These are phyloP conservation scores for Cyclostephanos invisitatus DNA, from an alignment of 108 stramenopile genomes.

Conservation along the genomic window DNA sequence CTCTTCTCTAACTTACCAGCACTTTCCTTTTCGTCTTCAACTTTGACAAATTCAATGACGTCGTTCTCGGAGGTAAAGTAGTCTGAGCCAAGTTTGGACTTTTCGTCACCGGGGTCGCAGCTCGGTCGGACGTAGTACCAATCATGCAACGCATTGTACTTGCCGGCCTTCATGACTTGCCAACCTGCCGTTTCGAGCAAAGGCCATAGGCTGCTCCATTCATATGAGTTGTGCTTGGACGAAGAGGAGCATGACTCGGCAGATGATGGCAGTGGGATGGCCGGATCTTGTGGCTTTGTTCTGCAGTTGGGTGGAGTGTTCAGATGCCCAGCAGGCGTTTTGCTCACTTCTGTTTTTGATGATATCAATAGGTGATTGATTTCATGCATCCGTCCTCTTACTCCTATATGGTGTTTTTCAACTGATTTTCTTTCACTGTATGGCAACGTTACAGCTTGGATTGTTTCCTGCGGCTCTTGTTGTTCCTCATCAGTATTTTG, in stretches of 20 bases:
- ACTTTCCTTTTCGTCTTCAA: slow-evolving; percentile 18
- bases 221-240: slow-evolving; percentile 7
- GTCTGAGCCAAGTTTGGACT: slow-evolving; percentile 20
- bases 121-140: slow-evolving; percentile 44
- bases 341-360: neutral
- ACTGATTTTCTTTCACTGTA: neutral
- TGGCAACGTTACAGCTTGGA: neutral
- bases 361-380: neutral
- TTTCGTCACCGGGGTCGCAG: slow-evolving; percentile 27
- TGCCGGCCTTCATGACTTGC: slow-evolving; percentile 26
- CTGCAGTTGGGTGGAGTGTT: slow-evolving; percentile 27
- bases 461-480: neutral
- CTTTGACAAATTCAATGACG: slow-evolving; percentile 26
- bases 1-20: neutral
- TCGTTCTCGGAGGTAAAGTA: slow-evolving; percentile 25
- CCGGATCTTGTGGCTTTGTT: slow-evolving; percentile 44
- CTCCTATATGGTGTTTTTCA: slow-evolving; percentile 4
- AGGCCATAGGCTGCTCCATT: slow-evolving; percentile 41
- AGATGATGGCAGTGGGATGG: slow-evolving; percentile 29
- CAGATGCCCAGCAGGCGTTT: slow-evolving; percentile 1
- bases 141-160: slow-evolving; percentile 34
- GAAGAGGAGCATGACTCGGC: slow-evolving; percentile 17
- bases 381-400: neutral
- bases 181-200: slow-evolving; percentile 33
- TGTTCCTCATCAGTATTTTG: neutral